These are phyloP conservation scores for Chalciporus piperatus DNA, from an alignment of 768 basidiomycete species.

Conservation along the genomic window DNA sequence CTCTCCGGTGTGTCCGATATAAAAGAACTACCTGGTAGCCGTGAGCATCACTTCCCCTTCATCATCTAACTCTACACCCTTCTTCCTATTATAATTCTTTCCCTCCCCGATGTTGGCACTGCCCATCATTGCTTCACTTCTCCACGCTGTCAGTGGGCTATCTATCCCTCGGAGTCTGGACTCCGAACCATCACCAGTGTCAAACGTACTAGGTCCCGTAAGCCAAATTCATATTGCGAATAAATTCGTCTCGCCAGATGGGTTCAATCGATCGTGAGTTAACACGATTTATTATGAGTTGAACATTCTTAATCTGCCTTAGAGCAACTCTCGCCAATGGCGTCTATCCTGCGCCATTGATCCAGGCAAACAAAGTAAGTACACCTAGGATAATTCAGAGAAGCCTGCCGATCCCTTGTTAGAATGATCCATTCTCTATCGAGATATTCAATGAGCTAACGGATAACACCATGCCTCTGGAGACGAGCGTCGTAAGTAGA, in stretches of 20 bases:
- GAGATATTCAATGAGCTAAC: slow-evolving; percentile 45
- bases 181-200: not conserved
- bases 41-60: not conserved
- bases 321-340: slow-evolving; percentile 45
- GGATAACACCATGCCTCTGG: slow-evolving; percentile 44
- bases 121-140: slow-evolving; percentile 9
- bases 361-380: slow-evolving; percentile 36
- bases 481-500: slow-evolving; percentile 40
- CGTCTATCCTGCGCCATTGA: slow-evolving; percentile 46
- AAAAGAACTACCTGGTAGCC: not conserved
- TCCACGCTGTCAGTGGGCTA: slow-evolving; percentile 5
- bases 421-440: slow-evolving; percentile 40
- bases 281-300: not conserved
- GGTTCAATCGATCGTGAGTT: slow-evolving; percentile 40
- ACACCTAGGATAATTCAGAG: not conserved
- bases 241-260: slow-evolving; percentile 44
- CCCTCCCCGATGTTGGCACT: slow-evolving; percentile 2
- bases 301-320: not conserved
- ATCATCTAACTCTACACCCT: no score
- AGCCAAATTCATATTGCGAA: slow-evolving; percentile 37
- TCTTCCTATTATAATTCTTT: not conserved
- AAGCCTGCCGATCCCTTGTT: not conserved
- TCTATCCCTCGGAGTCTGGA: not conserved
- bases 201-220: not conserved
- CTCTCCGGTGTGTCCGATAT: not conserved